phyloP scores from a whole-genome alignment of 352 stramenopile species.

The Pythium aristosporum region DNA sequence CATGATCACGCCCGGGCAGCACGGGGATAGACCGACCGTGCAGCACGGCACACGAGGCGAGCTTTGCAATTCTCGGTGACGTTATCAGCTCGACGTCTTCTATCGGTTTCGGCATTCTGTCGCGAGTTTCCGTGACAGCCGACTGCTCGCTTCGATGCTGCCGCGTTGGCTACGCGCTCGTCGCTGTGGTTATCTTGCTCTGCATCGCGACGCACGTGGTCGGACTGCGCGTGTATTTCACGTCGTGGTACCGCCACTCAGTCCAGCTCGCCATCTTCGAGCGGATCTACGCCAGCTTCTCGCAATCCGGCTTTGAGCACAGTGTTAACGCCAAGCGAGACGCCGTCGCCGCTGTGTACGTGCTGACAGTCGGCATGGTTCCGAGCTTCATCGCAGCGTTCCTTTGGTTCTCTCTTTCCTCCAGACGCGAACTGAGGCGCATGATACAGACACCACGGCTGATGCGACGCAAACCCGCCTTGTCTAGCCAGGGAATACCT shows the following conservation, averaged over 20 bases:
- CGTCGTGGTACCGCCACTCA: constrained; percentile 20
- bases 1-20: constrained; percentile 6
- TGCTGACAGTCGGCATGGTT: constrained; percentile 22
- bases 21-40: background rate
- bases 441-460: constrained; percentile 4
- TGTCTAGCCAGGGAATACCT: constrained; percentile 2
- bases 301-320: background rate
- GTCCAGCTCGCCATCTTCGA: constrained; percentile 26
- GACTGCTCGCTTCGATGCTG: too few species aligned
- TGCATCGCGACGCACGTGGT: constrained; percentile 22
- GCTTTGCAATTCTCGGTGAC: constrained; percentile 19
- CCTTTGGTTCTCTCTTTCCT: constrained; percentile 24
- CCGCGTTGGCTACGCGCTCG: background rate
- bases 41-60: background rate
- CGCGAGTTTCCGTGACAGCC: background rate
- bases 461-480: constrained; percentile 29
- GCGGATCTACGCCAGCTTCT: constrained; percentile 19
- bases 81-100: background rate
- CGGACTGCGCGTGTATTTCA: constrained; percentile 30
- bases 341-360: constrained; percentile 30
- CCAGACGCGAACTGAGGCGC: constrained; percentile 5
- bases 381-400: constrained; percentile 14
- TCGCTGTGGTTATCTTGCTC: constrained; percentile 11
- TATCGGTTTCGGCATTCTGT: background rate
- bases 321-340: constrained; percentile 22